Evolutionary conservation across 2,329 filamentous ascomycete genomes (phyloP), one percentile per base, ranked within the genome.

Genomic region (Clarireedia sp.): DNA sequence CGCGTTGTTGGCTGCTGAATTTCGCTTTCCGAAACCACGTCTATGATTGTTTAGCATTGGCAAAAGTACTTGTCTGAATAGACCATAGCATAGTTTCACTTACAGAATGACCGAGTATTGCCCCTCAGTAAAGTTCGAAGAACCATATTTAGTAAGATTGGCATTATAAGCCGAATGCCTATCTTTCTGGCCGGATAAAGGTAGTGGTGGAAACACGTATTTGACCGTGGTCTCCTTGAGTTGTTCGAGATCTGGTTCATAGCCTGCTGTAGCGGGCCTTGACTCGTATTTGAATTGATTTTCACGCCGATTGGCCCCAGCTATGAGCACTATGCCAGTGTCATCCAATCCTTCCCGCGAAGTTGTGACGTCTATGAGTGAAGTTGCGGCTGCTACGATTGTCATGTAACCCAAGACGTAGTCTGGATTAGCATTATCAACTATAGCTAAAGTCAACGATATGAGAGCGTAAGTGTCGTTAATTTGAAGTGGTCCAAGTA

Each of bases 391-490:
- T 54, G 87, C 79, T n/a, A 95, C 75, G 2, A 92, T 73, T 1
- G 90, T 95, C 74, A 96, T 80, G 74, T 90, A 96, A 1, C 89
- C 91, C 5, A 96, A 75, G 0, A 92, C 80, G 59, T 86, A 83
- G 3, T 73, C 73, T 43, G 72, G 68, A 2, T 78, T 78, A 2
- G 77, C 76, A 61, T 85, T 87, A 67, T 86, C 83, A 57, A 88
- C 79, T 52, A 96, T 82, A 0, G 90, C 89, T 16, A 92, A 72
- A 0, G 90, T 95, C 57, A 95, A 75, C 2, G 90, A 96, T 12
- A 95, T 69, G 10, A 96, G 73, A 21, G 88, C 87, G 60, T 86
- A 87, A 0, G 82, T 81, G 45, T 79, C 72, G 67, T 95, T 94
- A 60, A 94, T 71, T 23, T 80, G 75, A 56, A 89, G 75, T 0